Evolutionary conservation across 352 stramenopile species (phyloP).

Genomic region (Thraustotheca clavata): DNA sequence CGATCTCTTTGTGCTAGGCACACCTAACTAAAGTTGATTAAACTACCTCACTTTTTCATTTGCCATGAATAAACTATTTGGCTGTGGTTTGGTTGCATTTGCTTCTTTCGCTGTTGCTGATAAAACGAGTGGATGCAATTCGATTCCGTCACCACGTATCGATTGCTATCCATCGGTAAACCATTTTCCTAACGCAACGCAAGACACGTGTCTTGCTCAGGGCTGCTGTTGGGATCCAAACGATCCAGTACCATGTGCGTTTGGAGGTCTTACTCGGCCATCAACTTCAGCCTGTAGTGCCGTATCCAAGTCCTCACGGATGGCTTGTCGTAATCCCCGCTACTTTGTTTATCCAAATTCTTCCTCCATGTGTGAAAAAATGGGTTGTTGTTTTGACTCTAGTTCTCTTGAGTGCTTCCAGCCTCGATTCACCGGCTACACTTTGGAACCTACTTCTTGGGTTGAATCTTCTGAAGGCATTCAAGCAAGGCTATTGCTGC

Average conservation of each 20-base stretch:
- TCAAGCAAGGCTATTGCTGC: constrained; percentile 42
- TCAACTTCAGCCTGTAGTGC: constrained; percentile 23
- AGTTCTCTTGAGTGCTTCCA: constrained; percentile 43
- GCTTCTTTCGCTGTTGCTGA: no score
- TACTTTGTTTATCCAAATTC: constrained; percentile 25
- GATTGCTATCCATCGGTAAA: constrained; percentile 58
- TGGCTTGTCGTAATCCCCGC: constrained; percentile 68
- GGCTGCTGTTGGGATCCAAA: constrained; percentile 72
- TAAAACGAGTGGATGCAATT: no score
- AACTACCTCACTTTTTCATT: no score
- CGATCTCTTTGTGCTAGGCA: no score
- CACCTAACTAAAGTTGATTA: no score
- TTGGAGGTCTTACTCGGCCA: constrained; percentile 29
- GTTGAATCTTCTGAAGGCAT: constrained; percentile 43
- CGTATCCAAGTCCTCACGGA: constrained; percentile 33
- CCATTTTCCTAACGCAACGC: constrained; percentile 62
- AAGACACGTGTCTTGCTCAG: constrained; percentile 71
- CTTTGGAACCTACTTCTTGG: constrained; percentile 38
- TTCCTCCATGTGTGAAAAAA: constrained; percentile 29
- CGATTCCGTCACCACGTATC: no score
- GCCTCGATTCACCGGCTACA: constrained; percentile 54
- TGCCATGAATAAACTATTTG: no score
- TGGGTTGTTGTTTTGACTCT: constrained; percentile 64
- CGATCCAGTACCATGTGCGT: constrained; percentile 57
- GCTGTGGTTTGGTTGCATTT: no score